A percentile compares a stretch with the other conserved stretches of the same genome.
Conservation (phyloP, 306 rosid genomes). For the Casuarina equisetifolia region DNA sequence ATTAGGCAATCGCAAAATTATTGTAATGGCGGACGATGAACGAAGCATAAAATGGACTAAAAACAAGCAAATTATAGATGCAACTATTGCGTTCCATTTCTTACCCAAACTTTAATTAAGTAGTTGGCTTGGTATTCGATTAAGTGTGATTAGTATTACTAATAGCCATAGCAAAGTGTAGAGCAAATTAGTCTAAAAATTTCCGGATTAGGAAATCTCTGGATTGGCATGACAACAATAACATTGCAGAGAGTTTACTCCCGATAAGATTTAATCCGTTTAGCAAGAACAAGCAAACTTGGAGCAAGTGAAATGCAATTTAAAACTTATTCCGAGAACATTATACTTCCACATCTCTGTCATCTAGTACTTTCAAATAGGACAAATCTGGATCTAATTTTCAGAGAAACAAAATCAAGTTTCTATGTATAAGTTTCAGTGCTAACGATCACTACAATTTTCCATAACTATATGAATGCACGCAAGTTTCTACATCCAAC, state of each 20-base stretch:
- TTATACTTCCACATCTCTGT: not conserved
- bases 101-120: not conserved
- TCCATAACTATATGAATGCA: not conserved
- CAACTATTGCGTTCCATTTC: not conserved
- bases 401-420: not conserved
- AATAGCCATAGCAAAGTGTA: not conserved
- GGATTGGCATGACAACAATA: not conserved
- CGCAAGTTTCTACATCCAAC: not conserved
- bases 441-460: not conserved
- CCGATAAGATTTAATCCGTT: not conserved
- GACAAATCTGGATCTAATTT: not conserved
- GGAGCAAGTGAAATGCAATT: not conserved
- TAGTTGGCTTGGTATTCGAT: not conserved
- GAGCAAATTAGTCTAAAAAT: not conserved
- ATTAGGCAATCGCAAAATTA: slow-evolving; percentile 18
- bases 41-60: too few relatives aligned
- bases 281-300: not conserved
- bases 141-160: not conserved
- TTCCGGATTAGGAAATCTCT: not conserved
- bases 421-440: not conserved
- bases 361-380: not conserved
- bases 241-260: not conserved
- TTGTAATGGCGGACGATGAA: not conserved
- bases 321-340: not conserved
- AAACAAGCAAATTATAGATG: not conserved